Base-by-base conservation (phyloP, 1,139 yeast genomes). In the Candida sojae region DNA sequence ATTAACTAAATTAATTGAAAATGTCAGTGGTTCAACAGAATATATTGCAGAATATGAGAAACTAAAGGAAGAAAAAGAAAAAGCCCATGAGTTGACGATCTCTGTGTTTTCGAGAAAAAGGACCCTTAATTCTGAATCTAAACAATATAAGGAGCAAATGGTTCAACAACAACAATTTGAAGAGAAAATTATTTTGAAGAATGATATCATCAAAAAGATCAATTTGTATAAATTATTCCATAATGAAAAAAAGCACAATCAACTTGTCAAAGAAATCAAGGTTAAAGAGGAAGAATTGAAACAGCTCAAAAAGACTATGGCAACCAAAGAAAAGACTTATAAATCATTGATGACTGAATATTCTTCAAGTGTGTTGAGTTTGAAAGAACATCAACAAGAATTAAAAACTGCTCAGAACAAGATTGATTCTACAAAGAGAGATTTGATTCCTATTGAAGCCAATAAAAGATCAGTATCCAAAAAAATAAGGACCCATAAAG, bases 21-120 rank as follows among this genome's bases (percentile, higher is more conserved):
- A 83, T 26, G 83, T 93, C 29, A 86, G 96, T 53, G 97, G 97
- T 0, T 87, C 97, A 0, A 68, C 71, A 6, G 96, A 88, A 43
- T 81, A 68, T 56, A 76, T 80, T 43, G 73, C 72, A 30, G 90
- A 89, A 51, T 93, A 86, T 61, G 95, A 87, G n/a, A 57, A 60
- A 21, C 66, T 88, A 48, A 80, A 80, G 57, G 88, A 85, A 31
- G 83, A 84, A 57, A 79, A 79, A 54, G 95, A 87, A 46, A 72
- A 71, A 42, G 85, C 93, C 0, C 86, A 81, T 48, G 88, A 86
- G 51, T 73, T 77, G 8, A 77, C 93, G 0, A 79, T 86, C 23
- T 74, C 82, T 12, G 82, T 87, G 5, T 83, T 88, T 55, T 81
- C 90, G 39, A 80, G 86, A 55, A 86, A 86, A 66, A 80, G 95